Evolutionary conservation across 2,329 filamentous ascomycete species (phyloP).

Genomic region (Aspergillus amoenus): DNA sequence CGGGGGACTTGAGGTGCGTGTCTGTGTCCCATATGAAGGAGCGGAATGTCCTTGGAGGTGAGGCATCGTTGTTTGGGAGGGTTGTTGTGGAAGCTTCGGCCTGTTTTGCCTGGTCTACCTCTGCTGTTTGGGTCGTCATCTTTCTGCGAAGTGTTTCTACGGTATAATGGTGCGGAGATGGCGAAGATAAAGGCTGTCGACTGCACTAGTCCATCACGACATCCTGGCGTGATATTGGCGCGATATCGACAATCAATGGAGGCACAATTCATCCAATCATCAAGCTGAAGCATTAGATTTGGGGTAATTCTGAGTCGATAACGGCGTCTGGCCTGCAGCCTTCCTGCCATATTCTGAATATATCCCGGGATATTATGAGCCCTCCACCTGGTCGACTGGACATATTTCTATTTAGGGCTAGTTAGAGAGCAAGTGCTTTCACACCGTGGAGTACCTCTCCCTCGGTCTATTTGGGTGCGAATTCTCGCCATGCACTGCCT

Average conservation of each 20-base stretch:
- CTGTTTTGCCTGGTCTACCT: background rate
- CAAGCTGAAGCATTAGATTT: no score
- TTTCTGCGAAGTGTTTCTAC: background rate
- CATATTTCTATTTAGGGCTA: background rate
- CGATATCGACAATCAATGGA: background rate
- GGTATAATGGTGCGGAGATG: background rate
- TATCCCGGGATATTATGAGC: background rate
- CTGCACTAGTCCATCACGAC: constrained; percentile 2
- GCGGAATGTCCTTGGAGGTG: background rate
- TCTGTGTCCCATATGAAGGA: constrained; percentile 18
- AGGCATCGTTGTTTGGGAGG: background rate
- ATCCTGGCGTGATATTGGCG: constrained; percentile 6
- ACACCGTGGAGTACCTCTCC: no score
- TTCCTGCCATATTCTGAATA: background rate
- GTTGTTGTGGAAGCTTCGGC: background rate
- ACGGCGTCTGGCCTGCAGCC: background rate
- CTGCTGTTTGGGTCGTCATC: background rate
- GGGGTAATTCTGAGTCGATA: background rate
- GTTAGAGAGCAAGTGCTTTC: no score
- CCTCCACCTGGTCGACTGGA: background rate
- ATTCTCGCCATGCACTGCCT: no score
- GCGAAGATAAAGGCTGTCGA: background rate
- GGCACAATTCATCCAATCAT: background rate
- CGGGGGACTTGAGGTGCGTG: constrained; percentile 6
- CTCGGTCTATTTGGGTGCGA: no score